Evolutionary conservation across 2,329 filamentous ascomycete species (phyloP).

Genomic region (Pestalotiopsis sp.): DNA sequence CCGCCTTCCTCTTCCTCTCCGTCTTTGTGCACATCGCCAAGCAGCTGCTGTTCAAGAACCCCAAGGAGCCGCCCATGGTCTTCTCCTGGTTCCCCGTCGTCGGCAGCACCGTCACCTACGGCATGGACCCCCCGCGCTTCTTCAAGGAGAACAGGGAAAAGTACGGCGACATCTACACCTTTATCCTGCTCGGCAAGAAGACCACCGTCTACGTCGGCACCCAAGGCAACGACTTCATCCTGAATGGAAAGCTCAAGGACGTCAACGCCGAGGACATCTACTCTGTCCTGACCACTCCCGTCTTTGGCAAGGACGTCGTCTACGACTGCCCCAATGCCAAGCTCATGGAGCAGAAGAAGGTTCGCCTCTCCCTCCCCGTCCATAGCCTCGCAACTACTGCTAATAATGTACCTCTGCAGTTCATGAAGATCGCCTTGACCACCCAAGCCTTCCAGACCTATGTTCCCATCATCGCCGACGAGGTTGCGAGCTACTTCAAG

Average conservation of each 20-base stretch:
- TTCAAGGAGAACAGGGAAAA: constrained; percentile 76
- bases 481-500: constrained; percentile 74
- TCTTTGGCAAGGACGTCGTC: constrained; percentile 83
- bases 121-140: constrained; percentile 90
- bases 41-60: constrained; percentile 80
- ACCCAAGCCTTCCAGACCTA: constrained; percentile 73
- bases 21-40: constrained; percentile 77
- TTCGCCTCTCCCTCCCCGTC: constrained; percentile 34
- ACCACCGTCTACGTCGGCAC: constrained; percentile 83
- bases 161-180: constrained; percentile 90
- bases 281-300: constrained; percentile 69
- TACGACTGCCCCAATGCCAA: constrained; percentile 91
- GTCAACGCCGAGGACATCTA: constrained; percentile 92
- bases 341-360: constrained; percentile 96
- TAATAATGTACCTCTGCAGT: constrained; percentile 41
- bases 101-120: constrained; percentile 90
- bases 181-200: constrained; percentile 83
- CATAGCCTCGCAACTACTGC: background rate
- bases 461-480: constrained; percentile 74
- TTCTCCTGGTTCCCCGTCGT: constrained; percentile 83
- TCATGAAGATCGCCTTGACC: constrained; percentile 80
- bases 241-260: constrained; percentile 88
- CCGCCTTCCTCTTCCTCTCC: constrained; percentile 47
- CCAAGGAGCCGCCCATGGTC: constrained; percentile 77
- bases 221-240: constrained; percentile 84